phyloP scores from a whole-genome alignment of 2,329 filamentous ascomycete species.

The Escovopsis weberi region DNA sequence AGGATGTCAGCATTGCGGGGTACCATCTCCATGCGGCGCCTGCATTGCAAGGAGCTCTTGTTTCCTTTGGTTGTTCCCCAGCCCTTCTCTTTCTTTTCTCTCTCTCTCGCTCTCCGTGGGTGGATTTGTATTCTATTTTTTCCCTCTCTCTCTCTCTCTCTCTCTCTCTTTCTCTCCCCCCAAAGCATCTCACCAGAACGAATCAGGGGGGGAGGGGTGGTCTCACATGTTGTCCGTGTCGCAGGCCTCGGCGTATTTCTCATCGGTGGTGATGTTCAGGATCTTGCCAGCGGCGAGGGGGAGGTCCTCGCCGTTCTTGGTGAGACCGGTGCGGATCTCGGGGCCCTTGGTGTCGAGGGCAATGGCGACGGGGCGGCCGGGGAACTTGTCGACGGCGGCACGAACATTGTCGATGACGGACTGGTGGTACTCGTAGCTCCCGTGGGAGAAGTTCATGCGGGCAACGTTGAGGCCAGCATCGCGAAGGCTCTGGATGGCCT shows the following conservation, averaged over 20 bases:
- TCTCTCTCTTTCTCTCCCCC: no score
- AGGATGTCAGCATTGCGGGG: conserved; percentile 1
- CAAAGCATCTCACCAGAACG: background rate
- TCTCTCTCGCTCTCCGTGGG: no score
- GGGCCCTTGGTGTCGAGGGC: conserved; percentile 64
- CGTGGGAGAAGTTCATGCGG: conserved; percentile 96
- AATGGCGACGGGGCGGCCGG: conserved; percentile 84
- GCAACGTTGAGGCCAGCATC: conserved; percentile 90
- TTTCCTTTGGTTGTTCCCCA: no score
- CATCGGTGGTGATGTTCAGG: conserved; percentile 94
- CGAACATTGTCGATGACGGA: conserved; percentile 94
- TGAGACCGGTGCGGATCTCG: conserved; percentile 49
- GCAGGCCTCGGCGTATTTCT: conserved; percentile 70
- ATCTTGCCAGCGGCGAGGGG: conserved; percentile 72
- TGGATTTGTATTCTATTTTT: no score
- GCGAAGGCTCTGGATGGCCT: conserved; percentile 92
- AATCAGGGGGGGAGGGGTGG: background rate
- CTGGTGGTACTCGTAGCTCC: conserved; percentile 84
- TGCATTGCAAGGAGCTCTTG: no score
- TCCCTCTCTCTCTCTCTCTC: no score
- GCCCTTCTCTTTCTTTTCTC: no score
- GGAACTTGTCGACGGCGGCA: conserved; percentile 62
- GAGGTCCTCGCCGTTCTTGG: conserved; percentile 75
- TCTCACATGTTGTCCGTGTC: conserved; percentile 88
- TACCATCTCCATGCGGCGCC: no score